phyloP scores from a whole-genome alignment of 108 stramenopile species.

The Fistulifera solaris region DNA sequence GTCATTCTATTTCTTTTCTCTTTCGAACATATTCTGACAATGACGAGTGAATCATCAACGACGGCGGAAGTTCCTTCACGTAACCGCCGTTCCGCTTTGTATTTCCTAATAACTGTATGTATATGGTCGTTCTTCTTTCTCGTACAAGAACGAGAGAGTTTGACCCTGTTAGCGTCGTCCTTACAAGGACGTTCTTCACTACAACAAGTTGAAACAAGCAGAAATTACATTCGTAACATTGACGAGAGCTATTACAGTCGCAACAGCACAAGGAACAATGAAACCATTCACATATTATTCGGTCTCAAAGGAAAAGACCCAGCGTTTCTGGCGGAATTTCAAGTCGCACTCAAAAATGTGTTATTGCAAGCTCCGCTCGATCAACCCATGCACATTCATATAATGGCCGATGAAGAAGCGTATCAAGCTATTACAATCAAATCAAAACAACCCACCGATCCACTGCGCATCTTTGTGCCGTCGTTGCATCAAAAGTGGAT shows the following conservation, averaged over 20 bases:
- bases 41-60: too few relatives aligned
- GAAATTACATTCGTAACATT: neutral
- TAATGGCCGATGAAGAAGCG: constrained; percentile 16
- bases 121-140: too few relatives aligned
- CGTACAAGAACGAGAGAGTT: too few relatives aligned
- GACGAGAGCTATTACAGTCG: neutral
- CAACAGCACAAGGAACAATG: neutral
- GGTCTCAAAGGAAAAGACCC: constrained; percentile 18
- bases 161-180: too few relatives aligned
- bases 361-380: constrained; percentile 18
- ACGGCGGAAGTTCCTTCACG: too few relatives aligned
- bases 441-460: neutral
- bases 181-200: too few relatives aligned
- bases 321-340: constrained; percentile 19
- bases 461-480: too few relatives aligned
- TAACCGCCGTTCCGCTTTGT: too few relatives aligned
- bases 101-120: too few relatives aligned
- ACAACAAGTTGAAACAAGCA: too few relatives aligned
- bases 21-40: too few relatives aligned
- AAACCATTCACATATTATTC: constrained; percentile 7
- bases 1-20: too few relatives aligned
- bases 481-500: neutral
- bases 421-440: neutral
- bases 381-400: constrained; percentile 7
- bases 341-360: constrained; percentile 19